Base-by-base conservation (phyloP, 257 asterid genomes). In the Nicotiana attenuata region DNA sequence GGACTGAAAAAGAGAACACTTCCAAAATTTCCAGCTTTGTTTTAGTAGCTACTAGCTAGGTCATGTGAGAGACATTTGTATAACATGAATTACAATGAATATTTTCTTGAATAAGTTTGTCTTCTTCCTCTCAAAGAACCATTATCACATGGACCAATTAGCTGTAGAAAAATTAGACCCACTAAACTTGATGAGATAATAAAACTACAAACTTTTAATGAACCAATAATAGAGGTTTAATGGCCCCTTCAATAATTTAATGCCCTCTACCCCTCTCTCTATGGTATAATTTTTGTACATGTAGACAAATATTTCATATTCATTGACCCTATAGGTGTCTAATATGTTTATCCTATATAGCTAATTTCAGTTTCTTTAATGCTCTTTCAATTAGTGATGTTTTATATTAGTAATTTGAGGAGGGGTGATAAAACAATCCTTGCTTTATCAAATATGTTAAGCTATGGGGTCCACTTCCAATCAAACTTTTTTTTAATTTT, bases 141-240 rank as follows among this genome's bases (percentile, higher is more conserved):
- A 56, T 63, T 68, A 81, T 83, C 85, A 86, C 88, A 83, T 83
- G 88, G 84, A 83, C 86, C 80, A 31, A 71, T 68, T 73, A 73
- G 79, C 80, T 85, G 67, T 73, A 76, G 57, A 11, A 14, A 80
- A 71, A 81, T 24, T 82, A 82, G 15, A 16, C 64, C 77, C 82
- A 82, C 86, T 68, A 5, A 20, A 59, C 50, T 38, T 38, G 45
- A 38, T 83, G 77, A 45, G 41, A 82, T 64, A 71, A 82, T 64
- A 71, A 47, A 31, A 65, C 56, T 13, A 73, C 78, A 13, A 20
- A 3, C 19, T 22, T 76, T 65, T 55, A 84, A 64, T 60, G 80
- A 55, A 7, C 77, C 80, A 83, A 83, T 78, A 77, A 83, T 82
- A 55, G 65, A 79, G 28, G 28, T 50, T 68, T 13, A 1, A 57